Evolutionary conservation across 768 basidiomycete species (phyloP).

Genomic region (Leucocoprinus sp.): DNA sequence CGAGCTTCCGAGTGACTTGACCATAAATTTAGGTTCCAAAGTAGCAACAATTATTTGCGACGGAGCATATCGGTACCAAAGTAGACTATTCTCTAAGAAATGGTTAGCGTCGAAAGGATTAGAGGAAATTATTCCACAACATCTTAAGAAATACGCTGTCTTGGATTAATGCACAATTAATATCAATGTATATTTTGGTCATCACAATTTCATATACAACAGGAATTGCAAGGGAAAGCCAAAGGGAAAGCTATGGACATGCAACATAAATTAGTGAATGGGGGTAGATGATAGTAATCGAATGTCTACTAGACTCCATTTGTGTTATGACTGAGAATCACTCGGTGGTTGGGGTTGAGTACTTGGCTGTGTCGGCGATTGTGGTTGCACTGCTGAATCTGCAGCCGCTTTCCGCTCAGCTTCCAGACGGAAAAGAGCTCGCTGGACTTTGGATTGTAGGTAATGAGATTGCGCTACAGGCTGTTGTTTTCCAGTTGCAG

Average conservation of each 20-base stretch:
- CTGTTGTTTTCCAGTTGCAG: slow-evolving; percentile 34
- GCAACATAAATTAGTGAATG: slow-evolving; percentile 11
- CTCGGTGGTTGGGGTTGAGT: slow-evolving; percentile 6
- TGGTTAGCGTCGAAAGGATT: slow-evolving; percentile 85
- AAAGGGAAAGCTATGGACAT: not conserved
- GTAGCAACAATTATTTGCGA: slow-evolving; percentile 90
- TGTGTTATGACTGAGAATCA: slow-evolving; percentile 1
- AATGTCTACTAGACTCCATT: not conserved
- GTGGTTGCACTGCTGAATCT: slow-evolving; percentile 14
- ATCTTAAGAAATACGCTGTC: slow-evolving; percentile 85
- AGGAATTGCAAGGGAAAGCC: too few relatives aligned
- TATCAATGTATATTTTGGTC: not conserved
- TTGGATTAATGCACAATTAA: slow-evolving; percentile 45
- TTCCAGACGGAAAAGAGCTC: slow-evolving; percentile 91
- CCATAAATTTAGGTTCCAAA: slow-evolving; percentile 63
- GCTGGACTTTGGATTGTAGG: slow-evolving; percentile 93
- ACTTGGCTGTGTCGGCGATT: slow-evolving; percentile 13
- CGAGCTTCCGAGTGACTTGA: too few relatives aligned
- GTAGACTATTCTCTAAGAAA: slow-evolving; percentile 85
- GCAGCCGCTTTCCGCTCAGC: slow-evolving; percentile 51
- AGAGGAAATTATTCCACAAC: slow-evolving; percentile 67
- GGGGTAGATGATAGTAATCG: slow-evolving; percentile 3
- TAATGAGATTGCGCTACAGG: slow-evolving; percentile 71
- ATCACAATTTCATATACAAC: not conserved
- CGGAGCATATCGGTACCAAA: slow-evolving; percentile 96